Conservation (phyloP, 2,329 filamentous ascomycete species). For the Xylaria hypoxylon region DNA sequence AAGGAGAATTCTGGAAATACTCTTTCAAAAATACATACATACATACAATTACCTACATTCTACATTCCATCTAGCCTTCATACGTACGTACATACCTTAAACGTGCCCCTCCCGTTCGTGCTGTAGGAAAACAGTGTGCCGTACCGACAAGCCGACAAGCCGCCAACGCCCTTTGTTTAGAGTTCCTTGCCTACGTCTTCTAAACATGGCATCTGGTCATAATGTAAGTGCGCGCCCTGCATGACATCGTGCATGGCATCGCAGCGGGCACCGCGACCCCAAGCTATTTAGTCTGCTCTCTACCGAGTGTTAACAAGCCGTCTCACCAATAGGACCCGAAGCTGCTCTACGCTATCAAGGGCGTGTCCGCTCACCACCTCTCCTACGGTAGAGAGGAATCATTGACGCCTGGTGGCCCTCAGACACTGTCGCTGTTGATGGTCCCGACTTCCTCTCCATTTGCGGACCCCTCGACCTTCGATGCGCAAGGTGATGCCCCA, state of each 20-base stretch:
- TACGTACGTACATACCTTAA: conserved; percentile 5
- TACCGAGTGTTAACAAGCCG: conserved; percentile 30
- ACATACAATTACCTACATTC: neutral
- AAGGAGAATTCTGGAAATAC: neutral
- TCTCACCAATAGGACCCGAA: conserved; percentile 65
- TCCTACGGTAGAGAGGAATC: conserved; percentile 85
- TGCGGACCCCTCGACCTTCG: conserved; percentile 65
- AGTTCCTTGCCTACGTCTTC: neutral
- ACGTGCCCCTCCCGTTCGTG: neutral
- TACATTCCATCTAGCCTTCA: neutral
- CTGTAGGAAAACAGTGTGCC: neutral
- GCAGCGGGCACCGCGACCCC: neutral
- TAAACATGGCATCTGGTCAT: conserved; percentile 59
- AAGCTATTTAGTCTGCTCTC: conserved; percentile 16
- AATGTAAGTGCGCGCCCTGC: conserved; percentile 52
- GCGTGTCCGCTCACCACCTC: conserved; percentile 92
- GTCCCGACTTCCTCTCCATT: conserved; percentile 87
- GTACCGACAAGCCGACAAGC: no score
- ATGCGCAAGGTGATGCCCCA: conserved; percentile 63
- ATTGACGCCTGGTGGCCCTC: conserved; percentile 85
- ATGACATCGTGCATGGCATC: conserved; percentile 12
- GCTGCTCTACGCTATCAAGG: conserved; percentile 78
- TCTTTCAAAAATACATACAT: neutral
- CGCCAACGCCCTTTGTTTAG: neutral
- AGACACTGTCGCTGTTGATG: conserved; percentile 95